Percentiles rank a stretch among this genome's conserved stretches.
Evolutionary conservation across 176 grass and related monocot species (phyloP).

Genomic region (sorghum (Sorghum bicolor)): DNA sequence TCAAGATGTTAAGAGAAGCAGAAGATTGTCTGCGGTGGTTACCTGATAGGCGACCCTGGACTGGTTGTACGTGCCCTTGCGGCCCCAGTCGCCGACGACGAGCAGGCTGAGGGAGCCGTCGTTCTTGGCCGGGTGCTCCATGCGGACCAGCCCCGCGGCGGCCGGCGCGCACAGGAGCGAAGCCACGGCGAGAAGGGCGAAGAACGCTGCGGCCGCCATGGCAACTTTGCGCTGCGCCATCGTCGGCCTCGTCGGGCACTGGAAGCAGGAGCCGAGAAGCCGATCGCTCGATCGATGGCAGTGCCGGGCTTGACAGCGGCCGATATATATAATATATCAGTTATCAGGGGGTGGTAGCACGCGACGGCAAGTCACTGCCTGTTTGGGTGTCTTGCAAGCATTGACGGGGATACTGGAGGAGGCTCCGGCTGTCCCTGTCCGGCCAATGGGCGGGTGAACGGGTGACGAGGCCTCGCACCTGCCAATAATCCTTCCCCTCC

Average conservation of each 20-base stretch:
- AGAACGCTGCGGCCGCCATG: neutral
- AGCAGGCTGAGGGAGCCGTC: slow-evolving; percentile 66
- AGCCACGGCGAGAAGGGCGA: neutral
- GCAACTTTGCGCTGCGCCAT: neutral
- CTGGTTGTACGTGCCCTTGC: slow-evolving; percentile 73
- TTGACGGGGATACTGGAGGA: neutral
- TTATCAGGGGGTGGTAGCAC: neutral
- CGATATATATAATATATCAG: neutral
- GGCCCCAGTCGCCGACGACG: slow-evolving; percentile 88
- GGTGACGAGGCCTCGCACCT: no score
- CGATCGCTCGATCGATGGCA: neutral
- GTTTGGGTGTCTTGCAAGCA: no score
- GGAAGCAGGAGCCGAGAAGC: neutral
- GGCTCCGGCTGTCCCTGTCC: neutral
- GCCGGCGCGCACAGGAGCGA: slow-evolving; percentile 22
- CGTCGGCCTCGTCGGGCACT: neutral
- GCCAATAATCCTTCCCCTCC: no score
- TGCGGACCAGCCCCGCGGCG: slow-evolving; percentile 32
- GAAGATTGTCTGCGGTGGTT: neutral
- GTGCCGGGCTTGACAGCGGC: neutral
- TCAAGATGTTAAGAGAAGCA: neutral
- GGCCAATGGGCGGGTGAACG: neutral
- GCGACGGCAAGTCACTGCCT: neutral
- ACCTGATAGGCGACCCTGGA: slow-evolving; percentile 70
- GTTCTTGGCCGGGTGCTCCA: slow-evolving; percentile 56